Base-by-base conservation (phyloP, 805 yeast genomes). In the Lipomyces yamanashiensis region DNA sequence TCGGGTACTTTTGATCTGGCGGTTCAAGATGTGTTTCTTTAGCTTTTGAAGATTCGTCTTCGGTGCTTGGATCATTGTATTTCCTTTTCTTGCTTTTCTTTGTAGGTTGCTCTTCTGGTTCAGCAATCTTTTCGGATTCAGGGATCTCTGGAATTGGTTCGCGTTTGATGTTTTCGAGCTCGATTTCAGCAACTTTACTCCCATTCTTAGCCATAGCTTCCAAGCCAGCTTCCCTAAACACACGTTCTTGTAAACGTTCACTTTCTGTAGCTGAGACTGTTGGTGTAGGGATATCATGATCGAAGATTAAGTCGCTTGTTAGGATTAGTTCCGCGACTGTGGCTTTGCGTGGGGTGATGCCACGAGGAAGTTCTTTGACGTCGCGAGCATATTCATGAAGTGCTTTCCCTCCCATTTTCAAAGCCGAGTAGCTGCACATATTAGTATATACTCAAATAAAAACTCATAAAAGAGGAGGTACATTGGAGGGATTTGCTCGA, bases 331-430 rank as follows among this genome's bases (percentile, higher is more conserved):
- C 82, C 68, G 78, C 76, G 1, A 95, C 82, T 37, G 79, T 81
- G 13, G 91, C 91, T 36, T 85, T 84, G 69, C 99, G 82, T 1
- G 89, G 83, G 71, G 89, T 86, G 58, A 96, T 90, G n/a, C 87
- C 83, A 55, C 84, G 82, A 0, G 99, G 99, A 21, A 95, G 80
- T 0, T 97, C 93, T 33, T 83, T 78, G 0, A 96, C 96, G 67
- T 88, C 84, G 67, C 99, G 82, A 1, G 99, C 99, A 74, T 95
- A 95, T 71, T 93, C 97, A 74, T 96, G 92, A 54, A 96, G 78
- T 2, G 96, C 96, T 76, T 87, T 91, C 17, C 99, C 99, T 73
- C 91, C 87, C 86, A 96, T 88, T 73, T 93, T 93, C 63, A 96
- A 79, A 0, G 99, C 99, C 17, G 97, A 90, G 75, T 85, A 66